Evolutionary conservation across 2,329 filamentous ascomycete genomes (phyloP).

Genomic region (Clonostachys sp.): DNA sequence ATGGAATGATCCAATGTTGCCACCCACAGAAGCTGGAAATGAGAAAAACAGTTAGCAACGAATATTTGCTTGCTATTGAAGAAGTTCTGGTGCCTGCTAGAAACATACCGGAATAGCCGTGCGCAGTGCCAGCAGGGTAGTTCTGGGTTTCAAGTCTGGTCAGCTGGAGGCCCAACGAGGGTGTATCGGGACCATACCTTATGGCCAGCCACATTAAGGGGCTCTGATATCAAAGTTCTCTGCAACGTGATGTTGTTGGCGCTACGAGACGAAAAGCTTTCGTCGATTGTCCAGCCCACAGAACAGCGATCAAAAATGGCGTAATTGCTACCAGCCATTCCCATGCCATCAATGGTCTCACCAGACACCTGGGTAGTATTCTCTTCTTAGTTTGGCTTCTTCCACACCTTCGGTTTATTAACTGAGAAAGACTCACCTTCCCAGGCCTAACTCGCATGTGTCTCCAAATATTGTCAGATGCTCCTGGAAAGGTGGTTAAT

Average conservation of each 20-base stretch:
- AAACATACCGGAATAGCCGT: constrained; percentile 11
- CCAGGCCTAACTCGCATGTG: constrained; percentile 19
- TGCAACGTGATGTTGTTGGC: constrained; percentile 26
- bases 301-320: constrained; percentile 26
- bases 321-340: constrained; percentile 24
- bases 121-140: constrained; percentile 20
- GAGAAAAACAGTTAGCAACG: background rate
- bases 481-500: constrained; percentile 7
- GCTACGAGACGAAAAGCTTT: constrained; percentile 22
- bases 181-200: background rate
- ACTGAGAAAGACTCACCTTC: constrained; percentile 2
- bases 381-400: too few relatives aligned
- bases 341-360: constrained; percentile 24
- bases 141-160: constrained; percentile 12
- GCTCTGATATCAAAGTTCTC: constrained; percentile 25
- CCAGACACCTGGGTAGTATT: constrained; percentile 11
- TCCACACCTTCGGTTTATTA: too few relatives aligned
- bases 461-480: constrained; percentile 16
- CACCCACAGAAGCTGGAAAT: constrained; percentile 17
- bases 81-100: background rate
- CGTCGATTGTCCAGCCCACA: constrained; percentile 25
- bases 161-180: too few relatives aligned
- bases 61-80: background rate
- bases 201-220: constrained; percentile 25
- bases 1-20: constrained; percentile 24